Evolutionary conservation across 106 monocot genomes (phyloP).

Genomic region (Agapanthus africanus): DNA sequence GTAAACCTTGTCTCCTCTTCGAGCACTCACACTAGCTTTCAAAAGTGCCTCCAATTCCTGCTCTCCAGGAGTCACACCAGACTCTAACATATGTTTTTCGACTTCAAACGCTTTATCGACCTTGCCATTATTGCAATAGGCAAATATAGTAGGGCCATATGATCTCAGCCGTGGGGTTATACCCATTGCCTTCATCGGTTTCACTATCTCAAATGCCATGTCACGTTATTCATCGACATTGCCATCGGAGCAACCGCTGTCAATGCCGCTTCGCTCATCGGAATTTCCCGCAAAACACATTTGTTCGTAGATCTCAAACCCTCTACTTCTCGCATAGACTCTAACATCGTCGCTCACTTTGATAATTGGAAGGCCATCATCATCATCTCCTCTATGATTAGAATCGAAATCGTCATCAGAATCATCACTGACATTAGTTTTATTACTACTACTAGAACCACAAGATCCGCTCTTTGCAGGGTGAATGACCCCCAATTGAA

Average conservation of each 20-base stretch:
- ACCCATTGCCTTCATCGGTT: slow-evolving; percentile 34
- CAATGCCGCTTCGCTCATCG: slow-evolving; percentile 60
- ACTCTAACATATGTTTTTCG: slow-evolving; percentile 54
- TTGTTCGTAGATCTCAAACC: slow-evolving; percentile 66
- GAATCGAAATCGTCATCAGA: too few species aligned
- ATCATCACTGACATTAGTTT: slow-evolving; percentile 3
- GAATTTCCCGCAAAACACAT: slow-evolving; percentile 38
- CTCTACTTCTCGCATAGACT: slow-evolving; percentile 40
- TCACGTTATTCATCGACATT: slow-evolving; percentile 50
- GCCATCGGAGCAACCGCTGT: slow-evolving; percentile 68
- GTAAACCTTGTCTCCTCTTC: slow-evolving; percentile 54
- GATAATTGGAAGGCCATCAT: slow-evolving; percentile 8
- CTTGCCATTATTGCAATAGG: slow-evolving; percentile 42
- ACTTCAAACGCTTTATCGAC: slow-evolving; percentile 66
- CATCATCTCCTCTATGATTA: too few species aligned
- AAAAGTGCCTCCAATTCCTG: slow-evolving; percentile 60
- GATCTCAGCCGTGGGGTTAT: slow-evolving; percentile 49
- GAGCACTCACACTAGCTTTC: slow-evolving; percentile 34
- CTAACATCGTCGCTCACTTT: slow-evolving; percentile 42
- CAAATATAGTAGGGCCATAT: slow-evolving; percentile 50
- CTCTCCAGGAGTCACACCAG: slow-evolving; percentile 48
- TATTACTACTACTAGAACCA: slow-evolving; percentile 6
- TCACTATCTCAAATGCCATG: slow-evolving; percentile 54
- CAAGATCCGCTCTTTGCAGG: slow-evolving; percentile 78
- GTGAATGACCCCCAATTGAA: slow-evolving; percentile 40